These are phyloP conservation scores for Suillus occidentalis DNA, from an alignment of 768 basidiomycete species.

Conservation along the genomic window DNA sequence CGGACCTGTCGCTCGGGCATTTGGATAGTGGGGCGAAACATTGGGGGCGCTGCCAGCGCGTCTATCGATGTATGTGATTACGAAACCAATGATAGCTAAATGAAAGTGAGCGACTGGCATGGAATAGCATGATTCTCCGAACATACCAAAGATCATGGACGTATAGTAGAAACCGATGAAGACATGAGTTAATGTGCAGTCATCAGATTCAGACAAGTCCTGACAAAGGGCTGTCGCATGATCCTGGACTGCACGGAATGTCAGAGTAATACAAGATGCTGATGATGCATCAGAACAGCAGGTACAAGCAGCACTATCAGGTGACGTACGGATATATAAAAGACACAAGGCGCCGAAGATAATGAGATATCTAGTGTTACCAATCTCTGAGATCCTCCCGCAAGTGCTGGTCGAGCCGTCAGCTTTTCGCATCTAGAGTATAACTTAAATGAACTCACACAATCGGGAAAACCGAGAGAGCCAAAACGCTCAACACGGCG, in stretches of 20 bases:
- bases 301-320: neutral
- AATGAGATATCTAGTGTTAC: conserved; percentile 21
- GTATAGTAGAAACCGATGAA: conserved; percentile 31
- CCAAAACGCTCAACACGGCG: conserved; percentile 13
- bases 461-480: conserved; percentile 13
- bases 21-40: conserved; percentile 22
- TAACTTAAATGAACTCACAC: conserved; percentile 14
- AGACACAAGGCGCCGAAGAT: conserved; percentile 22
- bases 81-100: conserved; percentile 23
- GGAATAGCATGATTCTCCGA: neutral
- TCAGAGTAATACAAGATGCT: conserved; percentile 24
- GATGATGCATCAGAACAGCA: neutral
- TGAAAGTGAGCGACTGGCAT: neutral
- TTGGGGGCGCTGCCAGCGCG: conserved; percentile 20
- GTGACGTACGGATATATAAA: conserved; percentile 18
- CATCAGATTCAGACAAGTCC: conserved; percentile 26
- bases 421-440: neutral
- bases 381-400: conserved; percentile 17
- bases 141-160: conserved; percentile 27
- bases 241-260: conserved; percentile 28
- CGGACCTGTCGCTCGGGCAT: conserved; percentile 30
- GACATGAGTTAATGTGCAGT: conserved; percentile 21
- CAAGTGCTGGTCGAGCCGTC: conserved; percentile 8
- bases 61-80: conserved; percentile 30
- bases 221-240: conserved; percentile 21